These are phyloP conservation scores for Nadsonia fulvescens DNA, from an alignment of 805 yeast genomes.

Conservation along the genomic window DNA sequence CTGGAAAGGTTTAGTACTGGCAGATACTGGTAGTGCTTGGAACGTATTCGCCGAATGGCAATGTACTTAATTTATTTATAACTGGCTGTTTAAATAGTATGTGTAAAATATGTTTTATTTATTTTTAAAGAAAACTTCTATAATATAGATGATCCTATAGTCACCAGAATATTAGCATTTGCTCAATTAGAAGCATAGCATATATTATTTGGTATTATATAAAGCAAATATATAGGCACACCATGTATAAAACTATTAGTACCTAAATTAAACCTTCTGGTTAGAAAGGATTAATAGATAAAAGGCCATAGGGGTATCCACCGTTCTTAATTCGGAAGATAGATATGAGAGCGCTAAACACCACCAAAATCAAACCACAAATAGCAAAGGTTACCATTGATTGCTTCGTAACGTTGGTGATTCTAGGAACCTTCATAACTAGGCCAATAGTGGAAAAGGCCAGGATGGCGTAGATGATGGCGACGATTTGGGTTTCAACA, in stretches of 20 bases:
- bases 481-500: constrained; percentile 75
- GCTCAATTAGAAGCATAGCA: no score
- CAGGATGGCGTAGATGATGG: constrained; percentile 52
- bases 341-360: constrained; percentile 44
- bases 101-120: neutral
- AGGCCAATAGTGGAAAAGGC: constrained; percentile 43
- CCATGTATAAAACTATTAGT: no score
- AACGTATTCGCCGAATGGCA: constrained; percentile 86
- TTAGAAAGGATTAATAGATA: constrained; percentile 13
- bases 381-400: constrained; percentile 30
- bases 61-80: constrained; percentile 23
- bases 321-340: constrained; percentile 53
- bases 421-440: constrained; percentile 35
- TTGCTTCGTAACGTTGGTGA: constrained; percentile 28
- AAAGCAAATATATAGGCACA: no score
- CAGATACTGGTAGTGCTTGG: constrained; percentile 65
- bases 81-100: neutral
- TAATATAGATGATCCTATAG: constrained; percentile 4
- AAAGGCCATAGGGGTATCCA: constrained; percentile 60
- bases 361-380: constrained; percentile 28
- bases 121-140: constrained; percentile 1
- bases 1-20: constrained; percentile 70
- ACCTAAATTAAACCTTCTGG: no score
- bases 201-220: no score
- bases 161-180: no score